These are phyloP conservation scores for Brassica napus DNA, from an alignment of 345 rosid species.

Conservation along the genomic window Da-Ae NC_063447.1:14059501-14060000, in stretches of 20 bases:
- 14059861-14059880: conserved; percentile 27
- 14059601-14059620: conserved; percentile 70
- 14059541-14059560: not conserved
- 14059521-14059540: not conserved
- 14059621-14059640: conserved; percentile 97
- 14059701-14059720: conserved; percentile 36
- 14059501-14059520: conserved; percentile 46
- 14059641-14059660: conserved; percentile 98
- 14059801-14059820: conserved; percentile 18
- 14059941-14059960: conserved; percentile 53
- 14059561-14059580: not conserved
- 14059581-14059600: conserved; percentile 82
- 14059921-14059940: conserved; percentile 9
- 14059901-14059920: not conserved
- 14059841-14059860: conserved; percentile 17
- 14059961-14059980: conserved; percentile 66
- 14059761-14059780: conserved; percentile 18
- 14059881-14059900: conserved; percentile 14
- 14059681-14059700: conserved; percentile 56
- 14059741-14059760: conserved; percentile 1
- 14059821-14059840: conserved; percentile 32
- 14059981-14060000: conserved; percentile 93
- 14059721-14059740: conserved; percentile 9
- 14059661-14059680: conserved; percentile 80
- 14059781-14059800: not conserved